phyloP scores from a whole-genome alignment of 2,329 filamentous ascomycete species.

The Beauveria caledonica region DNA sequence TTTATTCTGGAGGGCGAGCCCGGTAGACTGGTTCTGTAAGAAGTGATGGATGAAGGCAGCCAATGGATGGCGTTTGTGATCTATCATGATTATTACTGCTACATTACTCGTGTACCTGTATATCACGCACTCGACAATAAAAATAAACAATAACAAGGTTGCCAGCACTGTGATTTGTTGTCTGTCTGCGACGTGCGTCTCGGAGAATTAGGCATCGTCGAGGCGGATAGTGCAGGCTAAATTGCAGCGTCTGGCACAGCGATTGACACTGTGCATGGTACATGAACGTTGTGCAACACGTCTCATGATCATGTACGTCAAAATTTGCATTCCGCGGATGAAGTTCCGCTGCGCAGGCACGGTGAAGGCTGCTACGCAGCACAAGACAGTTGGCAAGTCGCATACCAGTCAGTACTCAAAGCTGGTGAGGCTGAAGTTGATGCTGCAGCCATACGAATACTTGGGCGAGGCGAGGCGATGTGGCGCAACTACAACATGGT shows the following conservation, averaged over 20 bases:
- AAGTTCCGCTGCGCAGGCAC: background rate
- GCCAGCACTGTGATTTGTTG: background rate
- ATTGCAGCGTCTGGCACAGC: background rate
- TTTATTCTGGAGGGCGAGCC: conserved; percentile 72
- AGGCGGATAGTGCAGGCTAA: background rate
- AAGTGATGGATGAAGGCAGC: background rate
- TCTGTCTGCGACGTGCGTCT: background rate
- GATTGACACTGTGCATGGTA: background rate
- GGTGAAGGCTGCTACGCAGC: background rate
- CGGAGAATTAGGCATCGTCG: conserved; percentile 3
- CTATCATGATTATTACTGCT: conserved; percentile 22
- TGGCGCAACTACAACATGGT: background rate
- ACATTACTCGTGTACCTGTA: conserved; percentile 1
- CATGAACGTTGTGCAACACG: background rate
- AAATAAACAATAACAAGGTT: background rate
- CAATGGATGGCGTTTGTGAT: conserved; percentile 13
- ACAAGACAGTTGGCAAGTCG: background rate
- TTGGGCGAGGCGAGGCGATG: background rate
- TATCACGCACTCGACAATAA: conserved; percentile 2
- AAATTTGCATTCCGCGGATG: background rate
- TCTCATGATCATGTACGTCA: background rate
- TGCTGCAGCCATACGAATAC: background rate
- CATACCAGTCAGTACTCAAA: background rate
- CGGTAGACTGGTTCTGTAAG: conserved; percentile 58
- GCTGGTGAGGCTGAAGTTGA: background rate